Conservation (phyloP, 768 basidiomycete species). For the Grammothele lineata region DNA sequence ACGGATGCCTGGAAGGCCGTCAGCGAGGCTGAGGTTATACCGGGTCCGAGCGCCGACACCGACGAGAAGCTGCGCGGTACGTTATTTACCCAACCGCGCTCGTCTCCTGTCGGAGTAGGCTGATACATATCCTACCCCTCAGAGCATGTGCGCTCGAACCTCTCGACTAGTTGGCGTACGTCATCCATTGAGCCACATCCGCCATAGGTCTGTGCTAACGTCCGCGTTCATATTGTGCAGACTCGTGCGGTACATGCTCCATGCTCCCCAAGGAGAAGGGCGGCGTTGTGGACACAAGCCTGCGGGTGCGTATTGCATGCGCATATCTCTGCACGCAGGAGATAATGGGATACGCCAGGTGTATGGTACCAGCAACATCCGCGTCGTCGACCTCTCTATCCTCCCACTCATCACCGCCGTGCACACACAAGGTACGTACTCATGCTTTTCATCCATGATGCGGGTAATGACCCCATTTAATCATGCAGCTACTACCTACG, state of each 20-base stretch:
- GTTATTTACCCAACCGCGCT: neutral
- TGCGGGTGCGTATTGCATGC: no score
- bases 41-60: conserved; percentile 8
- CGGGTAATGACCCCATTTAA: no score
- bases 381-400: conserved; percentile 43
- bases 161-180: conserved; percentile 12
- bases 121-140: no score
- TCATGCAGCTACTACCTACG: conserved; percentile 21
- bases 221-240: no score
- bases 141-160: conserved; percentile 8
- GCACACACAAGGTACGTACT: conserved; percentile 28
- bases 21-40: conserved; percentile 5
- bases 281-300: conserved; percentile 35
- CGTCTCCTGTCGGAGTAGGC: no score
- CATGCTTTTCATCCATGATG: no score
- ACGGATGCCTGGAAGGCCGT: conserved; percentile 16
- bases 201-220: no score
- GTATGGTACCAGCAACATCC: conserved; percentile 40
- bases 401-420: conserved; percentile 37
- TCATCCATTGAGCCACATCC: no score
- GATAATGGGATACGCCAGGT: no score
- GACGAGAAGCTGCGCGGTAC: conserved; percentile 9
- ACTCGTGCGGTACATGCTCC: conserved; percentile 34
- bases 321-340: no score
- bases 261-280: conserved; percentile 35